These are phyloP conservation scores for Aspergillus steynii DNA, from an alignment of 495 filamentous ascomycete genomes.

Conservation along the genomic window DNA sequence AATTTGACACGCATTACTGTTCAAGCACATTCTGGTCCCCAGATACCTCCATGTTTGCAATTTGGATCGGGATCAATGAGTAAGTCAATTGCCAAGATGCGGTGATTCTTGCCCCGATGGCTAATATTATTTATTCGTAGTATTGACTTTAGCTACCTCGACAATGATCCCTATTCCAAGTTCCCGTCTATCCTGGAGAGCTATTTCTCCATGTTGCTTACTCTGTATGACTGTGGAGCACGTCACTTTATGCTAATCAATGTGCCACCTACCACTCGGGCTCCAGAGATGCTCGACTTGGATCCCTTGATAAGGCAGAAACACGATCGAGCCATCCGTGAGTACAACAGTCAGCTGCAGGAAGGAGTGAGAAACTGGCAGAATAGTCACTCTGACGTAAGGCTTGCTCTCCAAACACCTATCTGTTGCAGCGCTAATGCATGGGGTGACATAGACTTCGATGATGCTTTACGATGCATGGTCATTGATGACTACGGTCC, in stretches of 20 bases:
- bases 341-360: not conserved
- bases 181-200: conserved; percentile 1
- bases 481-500: conserved; percentile 39
- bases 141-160: not conserved
- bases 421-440: too few relatives aligned
- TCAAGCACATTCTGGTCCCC: not conserved
- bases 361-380: not conserved
- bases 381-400: not conserved
- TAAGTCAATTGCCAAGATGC: conserved; percentile 2
- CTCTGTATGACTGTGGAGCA: conserved; percentile 58
- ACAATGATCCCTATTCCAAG: not conserved
- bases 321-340: not conserved
- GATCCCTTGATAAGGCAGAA: not conserved
- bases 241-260: conserved; percentile 65
- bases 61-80: conserved; percentile 76
- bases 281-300: conserved; percentile 6
- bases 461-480: conserved; percentile 13
- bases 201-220: conserved; percentile 8
- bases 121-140: not conserved
- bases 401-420: not conserved
- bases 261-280: conserved; percentile 62
- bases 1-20: not conserved
- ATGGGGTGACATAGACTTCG: not conserved
- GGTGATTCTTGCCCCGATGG: not conserved
- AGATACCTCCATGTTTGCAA: conserved; percentile 56